phyloP scores from a whole-genome alignment of 345 rosid genomes.

The Schrenkiella parvula region DNA sequence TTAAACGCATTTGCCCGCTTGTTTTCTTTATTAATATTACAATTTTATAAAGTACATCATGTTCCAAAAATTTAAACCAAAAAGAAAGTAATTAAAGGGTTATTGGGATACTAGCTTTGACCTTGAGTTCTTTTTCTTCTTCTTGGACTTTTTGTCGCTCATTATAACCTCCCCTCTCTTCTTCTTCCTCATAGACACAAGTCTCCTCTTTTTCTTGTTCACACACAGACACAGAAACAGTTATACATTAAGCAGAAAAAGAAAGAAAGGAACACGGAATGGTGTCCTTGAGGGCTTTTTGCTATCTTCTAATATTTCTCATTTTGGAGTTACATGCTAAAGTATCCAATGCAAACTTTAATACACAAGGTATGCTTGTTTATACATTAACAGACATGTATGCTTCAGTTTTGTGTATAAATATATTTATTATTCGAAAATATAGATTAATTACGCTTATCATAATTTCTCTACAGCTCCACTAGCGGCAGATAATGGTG shows the following conservation, averaged over 20 bases:
- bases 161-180: slow-evolving; percentile 6
- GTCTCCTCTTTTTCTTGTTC: not conserved
- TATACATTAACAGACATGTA: not conserved
- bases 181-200: not conserved
- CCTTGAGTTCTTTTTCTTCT: slow-evolving; percentile 26
- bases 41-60: not conserved
- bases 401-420: not conserved
- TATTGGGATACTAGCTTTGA: slow-evolving; percentile 35
- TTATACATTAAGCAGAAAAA: not conserved
- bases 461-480: not conserved
- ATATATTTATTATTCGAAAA: not conserved
- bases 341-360: slow-evolving; percentile 20
- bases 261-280: slow-evolving; percentile 6
- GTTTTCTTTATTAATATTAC: not conserved
- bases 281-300: slow-evolving; percentile 14
- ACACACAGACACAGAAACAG: not conserved
- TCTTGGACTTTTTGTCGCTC: slow-evolving; percentile 33
- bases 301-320: slow-evolving; percentile 21
- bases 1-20: slow-evolving; percentile 10
- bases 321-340: slow-evolving; percentile 14
- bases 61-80: not conserved
- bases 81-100: slow-evolving; percentile 7
- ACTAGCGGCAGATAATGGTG: not conserved
- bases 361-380: slow-evolving; percentile 9
- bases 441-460: not conserved